phyloP scores from a whole-genome alignment of 768 basidiomycete genomes.

The Tubosaeta sp. region DNA sequence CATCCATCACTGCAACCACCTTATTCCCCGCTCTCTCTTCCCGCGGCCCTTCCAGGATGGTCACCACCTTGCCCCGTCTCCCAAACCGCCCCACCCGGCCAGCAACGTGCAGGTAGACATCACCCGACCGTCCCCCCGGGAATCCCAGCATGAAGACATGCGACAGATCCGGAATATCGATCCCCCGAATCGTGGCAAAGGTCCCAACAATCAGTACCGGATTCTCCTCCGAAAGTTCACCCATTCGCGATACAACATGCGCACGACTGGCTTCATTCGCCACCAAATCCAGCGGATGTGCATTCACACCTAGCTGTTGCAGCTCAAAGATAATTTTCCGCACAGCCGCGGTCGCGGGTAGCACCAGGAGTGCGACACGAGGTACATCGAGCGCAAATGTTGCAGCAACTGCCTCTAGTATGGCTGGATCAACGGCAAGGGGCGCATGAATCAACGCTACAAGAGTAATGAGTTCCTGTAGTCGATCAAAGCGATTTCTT shows the following conservation, averaged over 20 bases:
- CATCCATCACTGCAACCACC: constrained; percentile 25
- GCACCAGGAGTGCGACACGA: constrained; percentile 58
- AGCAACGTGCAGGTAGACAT: constrained; percentile 64
- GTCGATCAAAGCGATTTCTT: background rate
- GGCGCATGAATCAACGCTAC: constrained; percentile 43
- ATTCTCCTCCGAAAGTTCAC: constrained; percentile 37
- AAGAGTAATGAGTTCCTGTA: constrained; percentile 5
- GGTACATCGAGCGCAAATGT: constrained; percentile 73
- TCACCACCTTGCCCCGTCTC: constrained; percentile 60
- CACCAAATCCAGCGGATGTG: constrained; percentile 54
- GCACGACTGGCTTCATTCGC: constrained; percentile 39
- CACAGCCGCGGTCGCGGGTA: constrained; percentile 59
- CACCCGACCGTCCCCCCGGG: constrained; percentile 47
- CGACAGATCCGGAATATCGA: constrained; percentile 66
- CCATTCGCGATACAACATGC: constrained; percentile 37
- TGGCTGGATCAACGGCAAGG: constrained; percentile 51
- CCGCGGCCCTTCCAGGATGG: constrained; percentile 43
- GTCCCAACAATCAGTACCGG: constrained; percentile 68
- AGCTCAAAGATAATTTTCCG: constrained; percentile 63
- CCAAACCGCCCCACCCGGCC: constrained; percentile 78
- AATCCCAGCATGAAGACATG: constrained; percentile 75
- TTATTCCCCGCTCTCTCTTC: constrained; percentile 29
- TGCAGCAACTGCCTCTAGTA: constrained; percentile 65
- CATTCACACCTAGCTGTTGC: constrained; percentile 61
- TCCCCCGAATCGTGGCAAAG: constrained; percentile 63